These are phyloP conservation scores for Malassezia sp. DNA, from an alignment of 1,284 basidiomycete genomes.

Conservation along the genomic window DNA sequence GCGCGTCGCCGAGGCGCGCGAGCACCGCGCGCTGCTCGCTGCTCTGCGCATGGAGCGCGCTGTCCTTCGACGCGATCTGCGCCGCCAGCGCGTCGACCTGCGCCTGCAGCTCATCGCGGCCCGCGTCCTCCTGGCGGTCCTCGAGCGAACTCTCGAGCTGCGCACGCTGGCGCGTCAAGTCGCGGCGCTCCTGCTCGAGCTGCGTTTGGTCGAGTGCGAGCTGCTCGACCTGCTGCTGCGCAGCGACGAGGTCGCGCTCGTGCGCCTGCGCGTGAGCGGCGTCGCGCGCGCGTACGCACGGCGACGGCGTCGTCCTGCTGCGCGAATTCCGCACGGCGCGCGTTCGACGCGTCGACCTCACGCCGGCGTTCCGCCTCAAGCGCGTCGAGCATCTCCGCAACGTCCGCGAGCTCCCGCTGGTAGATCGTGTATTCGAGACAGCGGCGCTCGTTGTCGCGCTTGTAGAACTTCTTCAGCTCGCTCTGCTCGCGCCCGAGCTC, in stretches of 20 bases:
- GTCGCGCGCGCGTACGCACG: no score
- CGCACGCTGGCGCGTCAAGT: conserved; percentile 54
- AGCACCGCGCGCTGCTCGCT: conserved; percentile 58
- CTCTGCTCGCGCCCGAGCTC: conserved; percentile 97
- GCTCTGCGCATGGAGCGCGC: conserved; percentile 54
- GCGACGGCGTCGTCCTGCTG: conserved; percentile 65
- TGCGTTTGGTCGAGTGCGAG: conserved; percentile 60
- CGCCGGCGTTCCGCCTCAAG: conserved; percentile 57
- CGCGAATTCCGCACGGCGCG: conserved; percentile 67
- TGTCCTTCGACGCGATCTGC: conserved; percentile 58
- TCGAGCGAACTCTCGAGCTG: conserved; percentile 64
- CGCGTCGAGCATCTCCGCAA: conserved; percentile 67
- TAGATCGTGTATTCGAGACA: conserved; percentile 93
- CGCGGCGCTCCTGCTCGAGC: conserved; percentile 58
- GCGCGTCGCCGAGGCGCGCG: conserved; percentile 44
- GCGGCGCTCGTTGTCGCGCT: conserved; percentile 83
- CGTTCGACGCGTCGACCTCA: conserved; percentile 71
- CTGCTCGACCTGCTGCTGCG: conserved; percentile 62
- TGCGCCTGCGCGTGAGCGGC: no score
- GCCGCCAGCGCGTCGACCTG: conserved; percentile 59
- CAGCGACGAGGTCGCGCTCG: conserved; percentile 62
- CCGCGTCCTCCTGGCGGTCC: conserved; percentile 56
- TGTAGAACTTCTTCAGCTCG: conserved; percentile 89
- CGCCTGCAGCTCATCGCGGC: conserved; percentile 50
- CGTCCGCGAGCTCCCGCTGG: conserved; percentile 78